Evolutionary conservation across 2,329 filamentous ascomycete genomes (phyloP), one percentile per base, ranked within the genome.

Genomic region (Arachnopeziza araneosa): DNA sequence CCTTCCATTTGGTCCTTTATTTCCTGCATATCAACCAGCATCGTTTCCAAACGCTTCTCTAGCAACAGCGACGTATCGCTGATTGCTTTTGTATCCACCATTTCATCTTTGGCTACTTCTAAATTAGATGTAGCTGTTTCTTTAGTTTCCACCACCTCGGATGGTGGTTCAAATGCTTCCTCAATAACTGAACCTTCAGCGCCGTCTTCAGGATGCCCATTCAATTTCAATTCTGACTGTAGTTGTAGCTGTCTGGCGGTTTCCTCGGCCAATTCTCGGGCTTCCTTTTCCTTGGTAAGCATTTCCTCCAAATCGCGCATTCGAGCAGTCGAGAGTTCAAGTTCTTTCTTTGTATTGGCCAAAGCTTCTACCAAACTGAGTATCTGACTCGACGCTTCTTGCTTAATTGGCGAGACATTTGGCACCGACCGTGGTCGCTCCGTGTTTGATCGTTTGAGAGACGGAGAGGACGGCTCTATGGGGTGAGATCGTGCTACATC

Each of bases 241-340:
- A 86, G 82, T 64, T 88, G 84, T 4, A 96, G 76, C 56, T 83
- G 83, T 66, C 86, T 87, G 17, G 91, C 89, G 57, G 90, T 80
- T 62, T 95, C 89, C 73, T 99, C 95, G 0, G 93, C 93, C 56
- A 85, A 81, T 69, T 96, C 88, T 59, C 95, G 84, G 26, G 93
- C 93, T 64, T 86, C 83, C 24, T 91, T 84, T 74, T 99, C 95
- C 70, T 88, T 86, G 55, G 82, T 84, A 51, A 98, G 78, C 75
- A 90, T 80, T 60, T 85, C 82, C 72, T 98, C 93, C 14, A 98
- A 78, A 68, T 93, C 89, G 67, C 87, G 88, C 73, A 98, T 86
- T 30, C 90, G 86, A 50, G 85, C 81, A 55, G 85, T 86, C 72
- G 97, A 92, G n/a, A 81, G 83, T 69, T 96, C 92, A 50, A 97